Base-by-base conservation (phyloP, 225 moss, liverwort and hornwort genomes). In the Ulota crispa region DNA sequence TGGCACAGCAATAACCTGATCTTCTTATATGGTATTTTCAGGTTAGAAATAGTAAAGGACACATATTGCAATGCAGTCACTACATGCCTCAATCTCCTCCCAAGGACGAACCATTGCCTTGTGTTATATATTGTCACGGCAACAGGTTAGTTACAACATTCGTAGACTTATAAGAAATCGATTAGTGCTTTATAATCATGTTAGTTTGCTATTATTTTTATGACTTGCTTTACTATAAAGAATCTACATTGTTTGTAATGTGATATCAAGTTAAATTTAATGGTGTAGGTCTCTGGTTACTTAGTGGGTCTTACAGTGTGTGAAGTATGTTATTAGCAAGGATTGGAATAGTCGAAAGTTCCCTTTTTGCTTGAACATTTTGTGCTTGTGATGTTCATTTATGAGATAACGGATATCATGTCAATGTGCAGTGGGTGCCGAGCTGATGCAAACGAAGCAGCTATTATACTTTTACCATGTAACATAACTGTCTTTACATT, bases 401-500 rank as follows among this genome's bases (percentile, higher is more conserved):
- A 78, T 70, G 39, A 75, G 64, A 70, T 64, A 28, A 81, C 64
- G 57, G 24, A 20, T 56, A 82, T 83, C 14, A 52, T 78, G 65
- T 79, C 8, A 69, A 65, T 68, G 72, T 83, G 87, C 86, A 99
- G 99, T 90, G 99, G 99, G 56, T 96, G 99, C 88, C 94, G 99
- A 78, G 99, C 99, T 63, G 96, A 99, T 91, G 96, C 96, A 57
- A 99, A 99, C 85, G 99, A 99, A 89, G 99, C 99, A 80, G 96
- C 99, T 39, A 93, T 96, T 75, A 94, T 99, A 68, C 86, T 99
- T 61, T 89, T 99, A 60, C 99, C 99, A 56, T 96, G 92, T 88
- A 99, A 99, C 80, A 90, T 99, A 80, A 96, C 96, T 26, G 93
- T 99, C 69, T 99, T 96, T 67, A 96, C 99, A 19, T 90, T 99